Percentiles rank a stretch among this genome's conserved stretches.
Evolutionary conservation across 2,329 filamentous ascomycete species (phyloP).

Genomic region (Pseudocercospora eumusae): DNA sequence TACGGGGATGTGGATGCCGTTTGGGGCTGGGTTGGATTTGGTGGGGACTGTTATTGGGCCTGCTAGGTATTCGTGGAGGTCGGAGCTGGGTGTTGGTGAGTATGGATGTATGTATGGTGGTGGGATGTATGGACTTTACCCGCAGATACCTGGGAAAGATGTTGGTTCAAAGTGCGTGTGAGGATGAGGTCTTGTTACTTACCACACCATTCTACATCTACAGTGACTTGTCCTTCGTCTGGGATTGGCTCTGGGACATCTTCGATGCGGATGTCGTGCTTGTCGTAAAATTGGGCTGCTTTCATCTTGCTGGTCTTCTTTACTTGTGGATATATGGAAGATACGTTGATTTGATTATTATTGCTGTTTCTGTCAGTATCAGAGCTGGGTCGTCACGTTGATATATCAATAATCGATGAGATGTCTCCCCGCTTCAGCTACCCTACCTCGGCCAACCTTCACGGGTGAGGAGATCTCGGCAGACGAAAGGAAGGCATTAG

Average conservation of each 20-base stretch:
- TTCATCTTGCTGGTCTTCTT: conserved; percentile 25
- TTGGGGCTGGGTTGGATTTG: conserved; percentile 13
- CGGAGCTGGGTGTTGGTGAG: conserved; percentile 17
- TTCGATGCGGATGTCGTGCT: conserved; percentile 33
- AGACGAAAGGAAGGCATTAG: background rate
- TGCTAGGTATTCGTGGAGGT: conserved; percentile 28
- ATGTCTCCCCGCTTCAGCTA: conserved; percentile 3
- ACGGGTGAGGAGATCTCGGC: background rate
- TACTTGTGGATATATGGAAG: background rate
- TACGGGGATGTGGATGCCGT: conserved; percentile 16
- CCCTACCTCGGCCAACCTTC: conserved; percentile 4
- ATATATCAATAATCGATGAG: background rate
- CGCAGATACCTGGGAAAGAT: conserved; percentile 28
- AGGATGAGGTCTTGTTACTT: background rate
- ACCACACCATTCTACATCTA: conserved; percentile 33
- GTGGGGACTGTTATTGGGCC: conserved; percentile 23
- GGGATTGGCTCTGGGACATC: conserved; percentile 30
- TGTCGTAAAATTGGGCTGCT: conserved; percentile 33
- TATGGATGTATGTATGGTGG: background rate
- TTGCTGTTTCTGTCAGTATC: background rate
- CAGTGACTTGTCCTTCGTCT: conserved; percentile 26
- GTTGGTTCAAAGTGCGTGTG: background rate
- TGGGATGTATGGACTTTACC: background rate
- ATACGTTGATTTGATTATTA: too few species aligned
- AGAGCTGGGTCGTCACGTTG: background rate